These are phyloP conservation scores for Ustilago bromivora DNA, from an alignment of 1,284 basidiomycete genomes.

Conservation along the genomic window DNA sequence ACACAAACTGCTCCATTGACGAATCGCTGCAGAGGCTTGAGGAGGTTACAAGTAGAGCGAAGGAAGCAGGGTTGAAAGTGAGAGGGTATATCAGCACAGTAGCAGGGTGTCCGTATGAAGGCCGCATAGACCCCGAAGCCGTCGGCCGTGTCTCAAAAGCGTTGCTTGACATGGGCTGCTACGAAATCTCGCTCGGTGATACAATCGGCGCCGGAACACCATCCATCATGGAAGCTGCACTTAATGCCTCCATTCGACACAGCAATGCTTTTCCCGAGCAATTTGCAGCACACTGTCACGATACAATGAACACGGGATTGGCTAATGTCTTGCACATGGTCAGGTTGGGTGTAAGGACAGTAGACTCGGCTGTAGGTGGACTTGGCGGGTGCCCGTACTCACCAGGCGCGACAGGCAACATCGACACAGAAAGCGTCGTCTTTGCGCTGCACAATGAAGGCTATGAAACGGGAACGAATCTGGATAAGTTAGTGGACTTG, in stretches of 20 bases:
- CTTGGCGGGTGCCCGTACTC: slow-evolving; percentile 95
- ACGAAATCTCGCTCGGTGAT: slow-evolving; percentile 91
- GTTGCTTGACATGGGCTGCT: slow-evolving; percentile 89
- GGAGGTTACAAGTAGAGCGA: slow-evolving; percentile 77
- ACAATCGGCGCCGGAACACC: slow-evolving; percentile 90
- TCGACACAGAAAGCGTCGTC: slow-evolving; percentile 76
- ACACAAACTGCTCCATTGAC: slow-evolving; percentile 82
- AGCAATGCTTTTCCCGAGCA: not conserved
- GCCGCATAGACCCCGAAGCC: slow-evolving; percentile 77
- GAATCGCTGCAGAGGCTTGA: slow-evolving; percentile 80
- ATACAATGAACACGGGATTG: slow-evolving; percentile 85
- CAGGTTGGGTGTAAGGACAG: slow-evolving; percentile 72
- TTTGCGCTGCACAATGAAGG: slow-evolving; percentile 81
- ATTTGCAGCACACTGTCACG: slow-evolving; percentile 78
- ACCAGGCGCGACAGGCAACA: slow-evolving; percentile 76
- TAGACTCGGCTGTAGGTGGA: slow-evolving; percentile 80
- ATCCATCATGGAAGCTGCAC: slow-evolving; percentile 76
- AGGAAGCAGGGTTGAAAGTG: slow-evolving; percentile 77
- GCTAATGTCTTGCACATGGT: slow-evolving; percentile 72
- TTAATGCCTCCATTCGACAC: slow-evolving; percentile 76
- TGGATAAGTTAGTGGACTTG: slow-evolving; percentile 45
- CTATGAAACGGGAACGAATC: slow-evolving; percentile 78
- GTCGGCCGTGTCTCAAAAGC: slow-evolving; percentile 81
- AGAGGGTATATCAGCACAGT: slow-evolving; percentile 86
- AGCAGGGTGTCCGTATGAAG: slow-evolving; percentile 83